Percentiles rank a stretch among this genome's conserved stretches.
These are phyloP conservation scores for Calycina herbarum DNA, from an alignment of 2,329 filamentous ascomycete species.

Conservation along the genomic window DNA sequence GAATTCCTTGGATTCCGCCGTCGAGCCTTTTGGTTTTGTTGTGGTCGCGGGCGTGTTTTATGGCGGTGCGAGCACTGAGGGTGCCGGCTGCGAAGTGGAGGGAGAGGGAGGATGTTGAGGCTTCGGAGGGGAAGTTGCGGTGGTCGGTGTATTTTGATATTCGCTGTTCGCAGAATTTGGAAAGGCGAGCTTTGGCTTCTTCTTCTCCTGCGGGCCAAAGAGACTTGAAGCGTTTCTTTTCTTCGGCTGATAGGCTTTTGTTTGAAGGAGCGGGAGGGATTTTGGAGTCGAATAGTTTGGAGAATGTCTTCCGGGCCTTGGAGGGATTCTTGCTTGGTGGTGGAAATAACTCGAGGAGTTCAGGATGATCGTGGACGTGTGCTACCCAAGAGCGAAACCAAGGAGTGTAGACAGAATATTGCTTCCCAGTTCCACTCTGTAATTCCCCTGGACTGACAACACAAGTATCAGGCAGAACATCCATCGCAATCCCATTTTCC, in stretches of 20 bases:
- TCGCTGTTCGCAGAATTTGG: conserved; percentile 66
- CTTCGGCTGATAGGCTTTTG: conserved; percentile 60
- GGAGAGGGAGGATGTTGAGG: conserved; percentile 67
- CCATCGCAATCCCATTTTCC: conserved; percentile 64
- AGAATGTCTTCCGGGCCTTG: conserved; percentile 45
- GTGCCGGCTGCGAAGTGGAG: conserved; percentile 72
- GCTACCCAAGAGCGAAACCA: conserved; percentile 79
- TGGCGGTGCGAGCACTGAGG: conserved; percentile 65
- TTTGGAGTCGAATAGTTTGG: conserved; percentile 56
- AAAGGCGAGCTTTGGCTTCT: conserved; percentile 63
- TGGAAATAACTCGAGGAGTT: conserved; percentile 63
- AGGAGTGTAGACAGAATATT: conserved; percentile 81
- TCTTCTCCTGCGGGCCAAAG: conserved; percentile 77
- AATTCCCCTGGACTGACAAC: conserved; percentile 74
- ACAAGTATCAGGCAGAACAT: conserved; percentile 78
- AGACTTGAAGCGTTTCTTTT: conserved; percentile 55
- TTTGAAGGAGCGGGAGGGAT: conserved; percentile 64
- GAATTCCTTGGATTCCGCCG: conserved; percentile 63
- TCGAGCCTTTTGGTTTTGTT: conserved; percentile 68
- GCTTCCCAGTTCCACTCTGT: conserved; percentile 66
- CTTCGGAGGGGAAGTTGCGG: conserved; percentile 65
- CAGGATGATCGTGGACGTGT: conserved; percentile 67
- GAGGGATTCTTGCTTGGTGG: conserved; percentile 57
- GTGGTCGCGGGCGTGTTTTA: conserved; percentile 60
- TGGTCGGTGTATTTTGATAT: conserved; percentile 61